phyloP scores from a whole-genome alignment of 1,284 basidiomycete species.

The Athelia psychrophila region DNA sequence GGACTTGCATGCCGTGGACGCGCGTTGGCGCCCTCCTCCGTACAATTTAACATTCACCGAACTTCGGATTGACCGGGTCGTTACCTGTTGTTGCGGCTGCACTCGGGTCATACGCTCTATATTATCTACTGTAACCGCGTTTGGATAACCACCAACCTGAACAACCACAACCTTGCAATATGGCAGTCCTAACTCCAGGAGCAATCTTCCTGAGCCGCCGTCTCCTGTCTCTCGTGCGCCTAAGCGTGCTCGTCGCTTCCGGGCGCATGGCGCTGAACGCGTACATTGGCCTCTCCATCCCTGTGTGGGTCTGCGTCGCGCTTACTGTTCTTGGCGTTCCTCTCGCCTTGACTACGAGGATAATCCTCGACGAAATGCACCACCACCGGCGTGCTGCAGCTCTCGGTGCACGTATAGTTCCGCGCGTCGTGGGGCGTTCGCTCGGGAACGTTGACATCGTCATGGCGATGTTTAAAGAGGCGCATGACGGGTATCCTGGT shows the following conservation, averaged over 20 bases:
- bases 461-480: constrained; percentile 17
- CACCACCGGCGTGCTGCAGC: constrained; percentile 11
- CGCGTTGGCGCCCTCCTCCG: too few relatives aligned
- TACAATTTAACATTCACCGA: too few relatives aligned
- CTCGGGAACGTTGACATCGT: constrained; percentile 28
- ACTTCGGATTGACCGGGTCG: too few relatives aligned
- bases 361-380: not conserved
- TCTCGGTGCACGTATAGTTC: constrained; percentile 20
- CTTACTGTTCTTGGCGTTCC: not conserved
- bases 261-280: not conserved
- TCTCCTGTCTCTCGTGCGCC: not conserved
- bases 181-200: not conserved
- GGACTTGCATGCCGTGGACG: too few relatives aligned
- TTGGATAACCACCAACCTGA: too few relatives aligned
- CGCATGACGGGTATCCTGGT: constrained; percentile 3
- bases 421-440: constrained; percentile 9
- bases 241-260: not conserved
- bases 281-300: not conserved
- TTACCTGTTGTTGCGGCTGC: too few relatives aligned
- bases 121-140: too few relatives aligned
- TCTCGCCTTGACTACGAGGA: not conserved
- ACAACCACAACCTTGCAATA: not conserved
- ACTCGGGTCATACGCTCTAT: too few relatives aligned
- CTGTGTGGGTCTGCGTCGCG: not conserved
- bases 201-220: not conserved